Base-by-base conservation (phyloP, 441 rosid genomes). In the Codiaeum variegatum region DNA sequence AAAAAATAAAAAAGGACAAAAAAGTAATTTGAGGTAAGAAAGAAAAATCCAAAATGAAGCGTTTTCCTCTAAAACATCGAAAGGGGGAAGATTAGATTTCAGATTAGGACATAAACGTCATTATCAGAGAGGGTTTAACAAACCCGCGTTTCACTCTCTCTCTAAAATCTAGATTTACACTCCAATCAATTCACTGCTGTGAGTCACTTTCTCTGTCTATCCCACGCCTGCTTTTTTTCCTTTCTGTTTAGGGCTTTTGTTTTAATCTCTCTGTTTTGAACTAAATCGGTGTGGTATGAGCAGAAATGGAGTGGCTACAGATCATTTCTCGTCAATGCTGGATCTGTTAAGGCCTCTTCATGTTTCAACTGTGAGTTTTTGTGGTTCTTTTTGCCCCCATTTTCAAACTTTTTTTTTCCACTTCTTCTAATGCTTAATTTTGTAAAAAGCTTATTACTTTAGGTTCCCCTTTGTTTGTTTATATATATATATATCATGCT, bases 301-400 rank as follows among this genome's bases (percentile, higher is more conserved):
- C 76, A 59, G 56, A 64, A 66, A 75, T 78, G 84, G 62, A 75
- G 63, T 66, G 49, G 59, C 51, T 71, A 69, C 69, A 58, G 76
- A 79, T 62, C 76, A 71, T 38, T 54, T 19, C 13, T 62, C 9
- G 66, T 64, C 78, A 71, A 79, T 75, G 79, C 84, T 81, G 75
- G 85, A 86, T 86, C 85, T 81, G 74, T 59, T 78, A 69, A 80
- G 38, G 34, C 74, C 83, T 77, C 75, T 67, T 52, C 66, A 55
- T 69, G 74, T 75, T 67, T 67, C 77, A 42, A 54, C 72, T 76
- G 82, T 76, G 49, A 83, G 81, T 73, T 62, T 23, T 44, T 36
- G 68, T 72, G 40, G 31, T 46, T 51, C 49, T 60, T 31, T 34
- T 46, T 29, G 34, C 44, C 32, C 23, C 16, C 65, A 19, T 44